Percentiles rank a stretch among this genome's conserved stretches.
Conservation (phyloP, 331 rosid species). For the Rosa hybrid region DNA sequence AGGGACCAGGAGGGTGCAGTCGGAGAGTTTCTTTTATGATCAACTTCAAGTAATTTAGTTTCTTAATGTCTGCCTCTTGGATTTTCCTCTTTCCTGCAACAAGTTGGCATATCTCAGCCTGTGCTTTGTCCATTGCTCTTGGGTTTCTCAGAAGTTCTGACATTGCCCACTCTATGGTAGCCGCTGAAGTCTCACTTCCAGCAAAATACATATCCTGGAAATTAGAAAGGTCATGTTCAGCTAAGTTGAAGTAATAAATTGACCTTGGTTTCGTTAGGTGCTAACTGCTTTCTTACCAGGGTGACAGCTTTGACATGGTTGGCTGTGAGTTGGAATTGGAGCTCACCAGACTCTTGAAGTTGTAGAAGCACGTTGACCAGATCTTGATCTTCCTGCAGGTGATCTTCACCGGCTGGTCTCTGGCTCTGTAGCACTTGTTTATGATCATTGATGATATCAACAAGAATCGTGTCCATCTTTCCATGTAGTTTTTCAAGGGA, state of each 20-base stretch:
- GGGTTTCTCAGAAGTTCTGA: conserved; percentile 42
- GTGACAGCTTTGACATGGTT: conserved; percentile 33
- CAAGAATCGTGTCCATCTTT: conserved; percentile 24
- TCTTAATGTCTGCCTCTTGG: conserved; percentile 1
- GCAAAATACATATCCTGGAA: conserved; percentile 21
- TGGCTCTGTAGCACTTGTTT: not conserved
- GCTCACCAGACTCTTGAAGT: conserved; percentile 14
- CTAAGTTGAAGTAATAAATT: no score
- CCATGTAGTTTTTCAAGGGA: not conserved
- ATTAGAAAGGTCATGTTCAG: no score
- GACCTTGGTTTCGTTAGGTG: no score
- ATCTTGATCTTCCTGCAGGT: conserved; percentile 1
- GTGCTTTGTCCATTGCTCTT: conserved; percentile 21
- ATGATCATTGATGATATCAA: conserved; percentile 29
- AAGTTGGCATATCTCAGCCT: conserved; percentile 30
- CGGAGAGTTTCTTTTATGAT: conserved; percentile 31
- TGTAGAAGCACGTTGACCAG: conserved; percentile 36
- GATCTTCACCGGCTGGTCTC: not conserved
- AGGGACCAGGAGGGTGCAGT: conserved; percentile 11
- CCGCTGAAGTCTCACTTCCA: conserved; percentile 1
- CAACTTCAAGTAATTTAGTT: conserved; percentile 29
- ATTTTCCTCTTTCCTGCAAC: conserved; percentile 24
- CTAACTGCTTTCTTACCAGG: conserved; percentile 2
- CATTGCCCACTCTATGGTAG: conserved; percentile 32
- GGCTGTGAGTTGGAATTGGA: not conserved